Percentiles rank a stretch among this genome's conserved stretches.
Evolutionary conservation across 768 basidiomycete species (phyloP).

Genomic region (Rhodotorula graminis): DNA sequence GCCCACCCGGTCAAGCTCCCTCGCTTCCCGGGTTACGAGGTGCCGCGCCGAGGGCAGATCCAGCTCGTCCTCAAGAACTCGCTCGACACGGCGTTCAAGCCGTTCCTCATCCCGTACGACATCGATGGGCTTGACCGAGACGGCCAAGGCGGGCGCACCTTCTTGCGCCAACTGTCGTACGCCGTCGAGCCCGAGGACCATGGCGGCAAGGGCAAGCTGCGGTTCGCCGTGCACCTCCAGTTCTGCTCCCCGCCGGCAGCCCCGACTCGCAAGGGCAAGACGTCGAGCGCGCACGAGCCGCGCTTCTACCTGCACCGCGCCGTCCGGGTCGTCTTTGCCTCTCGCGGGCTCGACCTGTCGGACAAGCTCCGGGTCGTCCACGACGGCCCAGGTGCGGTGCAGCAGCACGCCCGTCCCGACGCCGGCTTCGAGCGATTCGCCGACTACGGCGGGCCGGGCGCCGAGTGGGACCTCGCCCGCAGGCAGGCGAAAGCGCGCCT

Average conservation of each 20-base stretch:
- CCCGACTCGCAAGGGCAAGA: not conserved
- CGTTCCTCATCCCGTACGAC: slow-evolving; percentile 47
- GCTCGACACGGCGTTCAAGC: slow-evolving; percentile 44
- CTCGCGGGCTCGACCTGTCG: slow-evolving; percentile 40
- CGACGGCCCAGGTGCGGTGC: slow-evolving; percentile 32
- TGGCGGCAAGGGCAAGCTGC: slow-evolving; percentile 37
- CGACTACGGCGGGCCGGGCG: slow-evolving; percentile 20
- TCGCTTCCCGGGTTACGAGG: slow-evolving; percentile 44
- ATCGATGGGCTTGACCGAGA: slow-evolving; percentile 40
- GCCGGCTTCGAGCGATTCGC: not conserved
- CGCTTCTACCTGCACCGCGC: slow-evolving; percentile 43
- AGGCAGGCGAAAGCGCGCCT: slow-evolving; percentile 16
- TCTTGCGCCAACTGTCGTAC: slow-evolving; percentile 45
- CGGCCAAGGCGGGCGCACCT: slow-evolving; percentile 42
- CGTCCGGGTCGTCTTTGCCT: slow-evolving; percentile 45
- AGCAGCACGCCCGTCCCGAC: not conserved
- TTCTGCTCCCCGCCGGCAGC: slow-evolving; percentile 44
- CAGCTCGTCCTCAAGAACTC: slow-evolving; percentile 46
- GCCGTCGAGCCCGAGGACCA: not conserved
- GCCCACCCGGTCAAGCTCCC: slow-evolving; percentile 16
- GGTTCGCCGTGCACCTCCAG: slow-evolving; percentile 45
- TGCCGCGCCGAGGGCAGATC: slow-evolving; percentile 45
- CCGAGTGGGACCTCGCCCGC: slow-evolving; percentile 36
- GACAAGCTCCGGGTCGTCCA: slow-evolving; percentile 40
- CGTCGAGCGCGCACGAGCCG: not conserved